phyloP scores from a whole-genome alignment of 164 flowering plant species.

The Chimonanthus salicifolius region DNA sequence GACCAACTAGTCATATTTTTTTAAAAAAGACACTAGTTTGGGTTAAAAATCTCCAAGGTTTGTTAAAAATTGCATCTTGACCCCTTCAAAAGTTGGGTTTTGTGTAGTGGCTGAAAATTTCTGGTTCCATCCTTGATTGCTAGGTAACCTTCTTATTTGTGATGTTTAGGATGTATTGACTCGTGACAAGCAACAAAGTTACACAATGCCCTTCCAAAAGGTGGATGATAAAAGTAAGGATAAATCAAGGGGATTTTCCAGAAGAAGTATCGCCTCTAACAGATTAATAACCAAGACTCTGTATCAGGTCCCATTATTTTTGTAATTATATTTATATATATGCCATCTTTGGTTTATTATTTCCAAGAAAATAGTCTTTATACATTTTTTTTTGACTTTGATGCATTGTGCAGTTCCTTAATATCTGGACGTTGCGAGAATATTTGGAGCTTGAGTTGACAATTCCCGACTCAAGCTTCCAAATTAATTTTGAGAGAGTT shows the following conservation, averaged over 20 bases:
- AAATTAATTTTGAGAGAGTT: constrained; percentile 32
- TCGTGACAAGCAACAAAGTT: constrained; percentile 4
- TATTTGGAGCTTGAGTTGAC: constrained; percentile 43
- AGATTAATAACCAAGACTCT: constrained; percentile 8
- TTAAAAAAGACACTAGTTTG: too few relatives aligned
- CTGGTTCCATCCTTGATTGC: not conserved
- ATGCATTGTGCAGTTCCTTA: constrained; percentile 35
- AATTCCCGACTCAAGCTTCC: constrained; percentile 25
- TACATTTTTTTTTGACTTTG: not conserved
- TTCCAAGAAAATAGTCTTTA: not conserved
- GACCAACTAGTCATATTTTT: too few relatives aligned
- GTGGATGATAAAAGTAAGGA: not conserved
- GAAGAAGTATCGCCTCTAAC: not conserved
- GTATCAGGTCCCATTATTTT: constrained; percentile 18
- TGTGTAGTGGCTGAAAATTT: not conserved
- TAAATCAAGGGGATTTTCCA: constrained; percentile 3
- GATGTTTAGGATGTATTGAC: constrained; percentile 15
- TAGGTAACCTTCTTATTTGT: not conserved
- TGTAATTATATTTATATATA: not conserved
- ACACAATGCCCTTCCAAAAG: not conserved
- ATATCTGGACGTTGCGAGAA: constrained; percentile 46
- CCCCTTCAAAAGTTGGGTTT: not conserved
- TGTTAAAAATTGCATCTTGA: too few relatives aligned
- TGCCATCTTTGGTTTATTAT: not conserved
- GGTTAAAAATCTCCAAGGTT: too few relatives aligned